Base-by-base conservation (phyloP, 208 protist species). In the Leishmania lainsoni region DNA sequence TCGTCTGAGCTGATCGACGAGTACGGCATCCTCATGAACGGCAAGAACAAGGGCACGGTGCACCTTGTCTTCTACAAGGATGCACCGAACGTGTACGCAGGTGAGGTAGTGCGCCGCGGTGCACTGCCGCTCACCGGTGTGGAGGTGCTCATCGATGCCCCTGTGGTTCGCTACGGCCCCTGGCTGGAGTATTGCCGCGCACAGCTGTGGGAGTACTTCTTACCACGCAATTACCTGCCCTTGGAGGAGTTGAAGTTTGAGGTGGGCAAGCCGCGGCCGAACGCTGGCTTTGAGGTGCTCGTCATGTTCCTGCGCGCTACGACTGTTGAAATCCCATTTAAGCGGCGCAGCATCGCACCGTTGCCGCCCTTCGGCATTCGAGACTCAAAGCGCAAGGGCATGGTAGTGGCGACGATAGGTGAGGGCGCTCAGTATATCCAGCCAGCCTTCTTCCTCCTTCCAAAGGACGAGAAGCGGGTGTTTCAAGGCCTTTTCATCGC, bases 151-250 rank as follows among this genome's bases (percentile, higher is more conserved):
- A 77, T 98, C 61, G 92, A 96, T 68, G 79, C 89, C 5, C 91
- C 91, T 4, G 78, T 88, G 63, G 54, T 98, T 8, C 87, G 86
- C 51, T 95, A 94, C 75, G 93, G 95, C 22, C 90, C 95, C 45
- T 98, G 95, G 93, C 86, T 94, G 17, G 88, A 96, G 83, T 96
- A 94, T 86, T 96, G 90, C 68, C 89, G 92, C 56, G 91, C 86
- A 72, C 79, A 96, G 84, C 81, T 98, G 56, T 94, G 88, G 85
- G 83, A 92, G 42, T 94, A 90, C 81, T 97, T 98, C 63, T 73
- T 95, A 1, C 95, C 95, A 42, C 89, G 87, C 14, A 96, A 92
- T 69, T 97, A 95, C 81, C 81, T 84, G 16, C 89, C 92, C 29
- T 75, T 97, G 45, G 79, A 94, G 80, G 77, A 86, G 69, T 84